Evolutionary conservation across 805 yeast species (phyloP), one percentile per base, ranked within the genome.

Genomic region (Suhomyces tanzawaensis): DNA sequence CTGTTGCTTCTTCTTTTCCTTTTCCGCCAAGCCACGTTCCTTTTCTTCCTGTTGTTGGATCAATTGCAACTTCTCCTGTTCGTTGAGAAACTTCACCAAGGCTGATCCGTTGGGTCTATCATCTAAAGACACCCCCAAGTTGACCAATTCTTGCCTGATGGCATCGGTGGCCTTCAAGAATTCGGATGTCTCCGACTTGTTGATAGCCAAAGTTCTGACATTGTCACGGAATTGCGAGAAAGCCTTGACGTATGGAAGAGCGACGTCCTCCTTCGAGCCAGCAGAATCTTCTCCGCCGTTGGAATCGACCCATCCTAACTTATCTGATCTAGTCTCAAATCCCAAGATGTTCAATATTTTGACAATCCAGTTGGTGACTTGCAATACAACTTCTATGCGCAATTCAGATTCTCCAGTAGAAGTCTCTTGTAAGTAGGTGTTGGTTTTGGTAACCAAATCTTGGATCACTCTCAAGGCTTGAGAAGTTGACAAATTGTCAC

Each of bases 401-500:
- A 81, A 49, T 13, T 74, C 79, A 32, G 44, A 34, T 11, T 66
- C 47, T 4, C 76, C 73, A 17, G 56, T 59, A n/a, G 73, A 55
- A 7, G 78, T 58, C 22, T 41, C 28, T 47, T 66, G 73, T 29
- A 90, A 78, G 57, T 91, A 93, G 25, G 79, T 74, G 59, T 93
- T 91, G 6, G 86, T 56, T 40, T 71, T 73, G 21, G 83, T 77
- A 4, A 91, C 82, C 40, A 93, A 64, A 13, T 85, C 95, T 43
- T 75, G 64, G 34, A 93, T 52, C 1, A 68, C 56, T 46, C 83
- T 77, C 40, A 93, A 60, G 0, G 82, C 96, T 40, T 66, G 72
- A 16, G 95, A 93, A 1, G 93, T 84, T 3, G 90, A 64, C 46
- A 93, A 71, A 57, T 88, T 93, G 58, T 93, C 99, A 64, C 95